Conservation (phyloP, 768 basidiomycete species). For the Scleroderma citrinum region DNA sequence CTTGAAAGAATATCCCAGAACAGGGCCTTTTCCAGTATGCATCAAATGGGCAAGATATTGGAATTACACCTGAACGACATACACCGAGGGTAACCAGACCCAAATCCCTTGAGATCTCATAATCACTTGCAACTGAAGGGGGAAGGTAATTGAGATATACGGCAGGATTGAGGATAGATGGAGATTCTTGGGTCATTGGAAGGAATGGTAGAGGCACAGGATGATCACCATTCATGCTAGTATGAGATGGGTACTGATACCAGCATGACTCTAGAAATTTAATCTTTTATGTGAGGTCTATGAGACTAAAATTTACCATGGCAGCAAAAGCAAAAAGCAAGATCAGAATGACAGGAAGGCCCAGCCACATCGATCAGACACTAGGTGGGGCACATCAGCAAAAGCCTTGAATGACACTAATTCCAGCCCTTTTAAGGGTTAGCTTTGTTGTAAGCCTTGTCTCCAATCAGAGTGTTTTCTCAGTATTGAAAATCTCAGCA, state of each 20-base stretch:
- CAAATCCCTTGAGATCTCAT: conserved; percentile 14
- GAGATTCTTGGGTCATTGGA: conserved; percentile 24
- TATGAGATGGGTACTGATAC: not conserved
- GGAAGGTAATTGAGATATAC: conserved; percentile 23
- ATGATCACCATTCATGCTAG: too few relatives aligned
- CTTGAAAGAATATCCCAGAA: conserved; percentile 3
- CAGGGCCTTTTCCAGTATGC: not conserved
- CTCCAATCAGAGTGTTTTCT: too few relatives aligned
- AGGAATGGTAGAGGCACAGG: not conserved
- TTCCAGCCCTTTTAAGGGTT: too few relatives aligned
- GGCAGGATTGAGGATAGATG: conserved; percentile 14
- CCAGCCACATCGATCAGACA: too few relatives aligned
- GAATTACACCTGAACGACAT: not conserved
- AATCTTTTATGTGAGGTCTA: not conserved
- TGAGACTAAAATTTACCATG: too few relatives aligned
- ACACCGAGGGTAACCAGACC: conserved; percentile 19
- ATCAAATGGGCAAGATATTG: not conserved
- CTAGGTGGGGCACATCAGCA: too few relatives aligned
- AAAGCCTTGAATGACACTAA: too few relatives aligned
- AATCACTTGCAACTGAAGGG: conserved; percentile 14
- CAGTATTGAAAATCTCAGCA: too few relatives aligned
- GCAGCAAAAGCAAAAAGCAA: too few relatives aligned
- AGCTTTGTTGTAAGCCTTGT: too few relatives aligned
- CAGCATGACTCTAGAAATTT: not conserved
- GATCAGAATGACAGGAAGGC: too few relatives aligned